phyloP scores from a whole-genome alignment of 2,329 filamentous ascomycete genomes.

The Beauveria brongniartii region DNA sequence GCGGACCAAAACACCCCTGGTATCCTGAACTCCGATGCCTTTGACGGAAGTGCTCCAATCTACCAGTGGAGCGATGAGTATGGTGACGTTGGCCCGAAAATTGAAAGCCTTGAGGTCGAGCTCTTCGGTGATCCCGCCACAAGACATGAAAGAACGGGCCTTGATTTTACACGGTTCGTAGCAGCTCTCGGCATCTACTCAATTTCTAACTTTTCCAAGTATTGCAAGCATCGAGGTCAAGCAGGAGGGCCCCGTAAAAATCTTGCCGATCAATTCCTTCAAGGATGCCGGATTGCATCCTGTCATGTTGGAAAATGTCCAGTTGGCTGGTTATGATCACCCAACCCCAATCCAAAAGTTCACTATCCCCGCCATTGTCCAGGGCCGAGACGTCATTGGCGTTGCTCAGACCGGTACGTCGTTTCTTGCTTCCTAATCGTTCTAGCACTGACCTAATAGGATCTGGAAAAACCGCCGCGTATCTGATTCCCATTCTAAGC shows the following conservation, averaged over 20 bases:
- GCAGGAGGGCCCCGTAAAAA: conserved; percentile 48
- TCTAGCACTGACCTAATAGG: conserved; percentile 41
- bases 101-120: conserved; percentile 61
- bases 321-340: conserved; percentile 58
- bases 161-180: conserved; percentile 56
- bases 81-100: conserved; percentile 73
- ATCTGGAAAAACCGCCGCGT: conserved; percentile 93
- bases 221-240: conserved; percentile 46
- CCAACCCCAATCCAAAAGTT: conserved; percentile 88
- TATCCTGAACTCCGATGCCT: conserved; percentile 17
- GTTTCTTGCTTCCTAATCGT: not conserved
- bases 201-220: conserved; percentile 27
- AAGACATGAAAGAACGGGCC: conserved; percentile 41
- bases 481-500: conserved; percentile 80
- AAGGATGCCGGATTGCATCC: conserved; percentile 77
- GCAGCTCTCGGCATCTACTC: not conserved
- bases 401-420: conserved; percentile 86
- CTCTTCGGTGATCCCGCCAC: conserved; percentile 60
- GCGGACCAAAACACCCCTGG: not conserved
- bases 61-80: conserved; percentile 84
- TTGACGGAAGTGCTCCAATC: conserved; percentile 49
- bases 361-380: conserved; percentile 69
- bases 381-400: conserved; percentile 74
- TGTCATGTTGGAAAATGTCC: conserved; percentile 68
- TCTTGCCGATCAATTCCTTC: conserved; percentile 51